Evolutionary conservation across 2,329 filamentous ascomycete genomes (phyloP).

Genomic region (Cladobotryum protrusum): DNA sequence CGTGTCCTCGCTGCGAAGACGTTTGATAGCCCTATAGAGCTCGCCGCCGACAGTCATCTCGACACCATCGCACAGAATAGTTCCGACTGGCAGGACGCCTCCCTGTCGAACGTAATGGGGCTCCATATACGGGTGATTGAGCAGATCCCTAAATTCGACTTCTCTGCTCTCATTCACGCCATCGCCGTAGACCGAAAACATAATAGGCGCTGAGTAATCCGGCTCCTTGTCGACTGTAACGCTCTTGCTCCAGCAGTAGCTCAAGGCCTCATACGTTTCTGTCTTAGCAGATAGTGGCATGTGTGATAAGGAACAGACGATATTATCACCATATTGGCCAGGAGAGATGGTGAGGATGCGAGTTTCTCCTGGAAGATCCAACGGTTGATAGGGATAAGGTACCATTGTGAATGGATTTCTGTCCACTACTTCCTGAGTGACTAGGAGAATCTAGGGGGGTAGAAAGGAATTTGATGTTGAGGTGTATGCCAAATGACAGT

Average conservation of each 20-base stretch:
- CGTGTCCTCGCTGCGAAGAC: neutral
- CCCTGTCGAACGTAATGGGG: neutral
- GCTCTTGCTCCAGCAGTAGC: neutral
- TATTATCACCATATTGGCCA: neutral
- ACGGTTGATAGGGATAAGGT: neutral
- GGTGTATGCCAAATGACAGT: no score
- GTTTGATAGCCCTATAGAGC: neutral
- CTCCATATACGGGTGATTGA: neutral
- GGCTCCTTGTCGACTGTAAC: neutral
- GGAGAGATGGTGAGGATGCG: neutral
- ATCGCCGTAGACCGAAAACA: neutral
- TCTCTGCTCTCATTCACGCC: neutral
- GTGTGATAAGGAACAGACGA: neutral
- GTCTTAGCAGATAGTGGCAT: neutral
- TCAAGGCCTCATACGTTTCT: neutral
- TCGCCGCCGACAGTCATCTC: neutral
- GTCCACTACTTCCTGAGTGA: no score
- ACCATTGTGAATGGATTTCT: neutral
- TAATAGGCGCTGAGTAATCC: neutral
- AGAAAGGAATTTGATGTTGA: no score
- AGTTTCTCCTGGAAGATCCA: neutral
- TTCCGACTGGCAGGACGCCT: neutral
- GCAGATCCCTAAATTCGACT: neutral
- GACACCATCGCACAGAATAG: neutral
- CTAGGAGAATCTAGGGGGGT: no score